These are phyloP conservation scores for Trichoderma gracile DNA, from an alignment of 2,329 filamentous ascomycete genomes.

Conservation along the genomic window DNA sequence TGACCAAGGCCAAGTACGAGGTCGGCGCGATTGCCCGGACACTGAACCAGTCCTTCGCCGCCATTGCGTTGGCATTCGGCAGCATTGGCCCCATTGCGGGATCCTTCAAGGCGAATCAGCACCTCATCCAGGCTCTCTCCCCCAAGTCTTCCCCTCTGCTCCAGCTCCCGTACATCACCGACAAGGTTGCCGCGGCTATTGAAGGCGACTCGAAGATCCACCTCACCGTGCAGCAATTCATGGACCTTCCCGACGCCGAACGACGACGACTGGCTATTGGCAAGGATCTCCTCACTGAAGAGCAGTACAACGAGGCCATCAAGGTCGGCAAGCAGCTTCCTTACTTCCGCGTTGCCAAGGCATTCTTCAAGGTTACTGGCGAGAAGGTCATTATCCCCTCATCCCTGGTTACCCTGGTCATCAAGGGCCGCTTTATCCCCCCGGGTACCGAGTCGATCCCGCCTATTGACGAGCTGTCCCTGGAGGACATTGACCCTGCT, in stretches of 20 bases:
- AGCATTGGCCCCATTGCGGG: conserved; percentile 79
- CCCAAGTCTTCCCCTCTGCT: conserved; percentile 84
- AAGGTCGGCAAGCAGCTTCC: conserved; percentile 81
- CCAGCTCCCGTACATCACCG: conserved; percentile 85
- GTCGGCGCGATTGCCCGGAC: conserved; percentile 82
- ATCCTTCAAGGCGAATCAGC: conserved; percentile 80
- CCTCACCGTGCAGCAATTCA: conserved; percentile 80
- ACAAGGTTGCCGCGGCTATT: conserved; percentile 63
- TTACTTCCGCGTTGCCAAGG: conserved; percentile 79
- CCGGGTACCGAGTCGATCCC: conserved; percentile 78
- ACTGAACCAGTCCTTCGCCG: conserved; percentile 81
- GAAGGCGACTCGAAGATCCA: conserved; percentile 76
- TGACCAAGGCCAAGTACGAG: conserved; percentile 86
- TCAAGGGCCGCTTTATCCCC: conserved; percentile 92
- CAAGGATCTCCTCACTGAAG: conserved; percentile 67
- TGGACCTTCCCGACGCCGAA: conserved; percentile 75
- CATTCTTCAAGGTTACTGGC: conserved; percentile 97
- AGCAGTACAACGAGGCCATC: conserved; percentile 75
- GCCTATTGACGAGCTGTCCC: conserved; percentile 71
- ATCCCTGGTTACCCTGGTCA: conserved; percentile 87
- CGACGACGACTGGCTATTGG: conserved; percentile 72
- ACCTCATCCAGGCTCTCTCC: conserved; percentile 84
- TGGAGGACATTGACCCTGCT: conserved; percentile 88
- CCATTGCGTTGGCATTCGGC: conserved; percentile 85
- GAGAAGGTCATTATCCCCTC: conserved; percentile 91